These are phyloP conservation scores for Solanum hybrid DNA, from an alignment of 305 asterid species.

Conservation along the genomic window DNA sequence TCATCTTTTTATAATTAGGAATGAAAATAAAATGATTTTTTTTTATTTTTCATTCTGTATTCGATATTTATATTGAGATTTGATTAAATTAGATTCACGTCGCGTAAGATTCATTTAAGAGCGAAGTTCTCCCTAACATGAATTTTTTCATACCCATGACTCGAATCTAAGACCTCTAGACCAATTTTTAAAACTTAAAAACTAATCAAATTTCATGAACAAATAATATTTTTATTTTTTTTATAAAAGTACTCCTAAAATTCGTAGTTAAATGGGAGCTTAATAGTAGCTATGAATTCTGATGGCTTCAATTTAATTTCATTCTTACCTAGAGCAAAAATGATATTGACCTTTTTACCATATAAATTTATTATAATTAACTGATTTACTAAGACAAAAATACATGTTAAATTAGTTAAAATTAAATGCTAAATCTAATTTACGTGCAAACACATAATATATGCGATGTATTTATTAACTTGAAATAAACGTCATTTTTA, in stretches of 20 bases:
- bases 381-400: background rate
- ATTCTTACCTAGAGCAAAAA: background rate
- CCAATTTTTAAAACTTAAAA: background rate
- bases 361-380: background rate
- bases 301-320: background rate
- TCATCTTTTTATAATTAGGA: background rate
- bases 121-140: background rate
- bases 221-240: no score
- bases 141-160: background rate
- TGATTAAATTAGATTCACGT: background rate
- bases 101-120: background rate
- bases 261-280: background rate
- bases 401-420: background rate
- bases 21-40: background rate
- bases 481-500: background rate
- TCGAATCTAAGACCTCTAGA: background rate
- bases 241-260: background rate
- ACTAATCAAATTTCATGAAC: background rate
- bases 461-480: background rate
- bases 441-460: accelerated
- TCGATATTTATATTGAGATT: background rate
- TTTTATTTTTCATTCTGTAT: background rate
- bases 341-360: background rate
- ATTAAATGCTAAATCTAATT: background rate
- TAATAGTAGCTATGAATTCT: background rate